Base-by-base conservation (phyloP, 202 grass and related monocot genomes). In the Schoenoplectus triqueter region DNA sequence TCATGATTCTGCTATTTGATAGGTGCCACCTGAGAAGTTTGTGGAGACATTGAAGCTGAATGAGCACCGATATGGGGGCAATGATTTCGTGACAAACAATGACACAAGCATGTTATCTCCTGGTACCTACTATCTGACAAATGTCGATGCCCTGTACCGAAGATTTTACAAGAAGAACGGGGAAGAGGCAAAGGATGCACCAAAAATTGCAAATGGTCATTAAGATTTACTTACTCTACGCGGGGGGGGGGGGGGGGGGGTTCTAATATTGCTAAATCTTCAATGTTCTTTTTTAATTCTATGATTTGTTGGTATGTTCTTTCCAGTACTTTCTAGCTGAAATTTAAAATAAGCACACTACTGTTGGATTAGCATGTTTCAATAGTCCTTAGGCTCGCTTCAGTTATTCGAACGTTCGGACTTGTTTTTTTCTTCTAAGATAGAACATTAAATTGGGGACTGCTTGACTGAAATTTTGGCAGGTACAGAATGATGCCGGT, bases 41-140 rank as follows among this genome's bases (percentile, higher is more conserved):
- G 73, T 92, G 0, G 89, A 94, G 71, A 92, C 90, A 31, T 48
- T 99, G 86, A 96, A 94, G 93, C 80, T 94, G 88, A 99, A 92
- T 89, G 97, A 99, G 78, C 92, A 99, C 76, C 86, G 92, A 62
- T 99, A 99, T 1, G 93, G 90, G 13, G 90, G 85, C 72, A 99
- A 99, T 82, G 93, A 97, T 84, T 99, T 99, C 11, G 87, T 90
- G 84, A 97, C 93, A 50, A 96, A 17, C 84, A 84, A 82, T 63
- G 92, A 99, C 40, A 92, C 87, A 44, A 94, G 86, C 72, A 74
- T 97, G 69, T 48, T 99, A 75, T 84, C 89, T 71, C 86, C 87
- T 48, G 97, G 86, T 80, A 91, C 93, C 11, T 99, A 94, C 83
- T 99, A 92, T 60, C 92, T 99, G 57, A 92, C 94, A 39, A 89